Evolutionary conservation across 805 yeast genomes (phyloP).

Genomic region (Metschnikowia lachancei): DNA sequence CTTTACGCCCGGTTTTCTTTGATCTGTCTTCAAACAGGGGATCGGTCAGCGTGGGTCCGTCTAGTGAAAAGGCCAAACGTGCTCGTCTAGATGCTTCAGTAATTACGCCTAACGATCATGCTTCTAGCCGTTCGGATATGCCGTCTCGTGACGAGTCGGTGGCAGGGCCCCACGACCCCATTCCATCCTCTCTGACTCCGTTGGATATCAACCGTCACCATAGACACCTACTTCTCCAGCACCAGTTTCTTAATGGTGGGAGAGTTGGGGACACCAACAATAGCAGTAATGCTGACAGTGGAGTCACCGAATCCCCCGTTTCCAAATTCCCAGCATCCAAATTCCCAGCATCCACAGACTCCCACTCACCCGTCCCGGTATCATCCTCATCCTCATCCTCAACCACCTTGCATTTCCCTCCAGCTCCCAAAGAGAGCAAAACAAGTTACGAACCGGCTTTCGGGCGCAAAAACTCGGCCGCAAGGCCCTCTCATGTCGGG

Average conservation of each 20-base stretch:
- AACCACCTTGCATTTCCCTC: slow-evolving; percentile 5
- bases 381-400: slow-evolving; percentile 9
- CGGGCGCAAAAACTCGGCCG: slow-evolving; percentile 12
- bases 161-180: slow-evolving; percentile 12
- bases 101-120: slow-evolving; percentile 12
- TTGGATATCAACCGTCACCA: slow-evolving; percentile 13
- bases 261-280: not conserved
- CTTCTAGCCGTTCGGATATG: slow-evolving; percentile 16
- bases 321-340: not conserved
- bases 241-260: slow-evolving; percentile 20
- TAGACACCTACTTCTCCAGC: slow-evolving; percentile 23
- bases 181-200: slow-evolving; percentile 14
- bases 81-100: slow-evolving; percentile 20
- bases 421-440: not conserved
- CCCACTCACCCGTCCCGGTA: slow-evolving; percentile 8
- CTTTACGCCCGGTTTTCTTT: slow-evolving; percentile 35
- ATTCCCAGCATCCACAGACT: slow-evolving; percentile 2
- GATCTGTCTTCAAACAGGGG: slow-evolving; percentile 24
- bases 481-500: slow-evolving; percentile 10
- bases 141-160: slow-evolving; percentile 7
- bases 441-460: slow-evolving; percentile 6
- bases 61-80: slow-evolving; percentile 17
- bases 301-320: not conserved
- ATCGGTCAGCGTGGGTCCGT: slow-evolving; percentile 15
- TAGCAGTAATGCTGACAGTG: not conserved